Evolutionary conservation across 768 basidiomycete species (phyloP), one percentile per base, ranked within the genome.

Genomic region (Boletus edulis): DNA sequence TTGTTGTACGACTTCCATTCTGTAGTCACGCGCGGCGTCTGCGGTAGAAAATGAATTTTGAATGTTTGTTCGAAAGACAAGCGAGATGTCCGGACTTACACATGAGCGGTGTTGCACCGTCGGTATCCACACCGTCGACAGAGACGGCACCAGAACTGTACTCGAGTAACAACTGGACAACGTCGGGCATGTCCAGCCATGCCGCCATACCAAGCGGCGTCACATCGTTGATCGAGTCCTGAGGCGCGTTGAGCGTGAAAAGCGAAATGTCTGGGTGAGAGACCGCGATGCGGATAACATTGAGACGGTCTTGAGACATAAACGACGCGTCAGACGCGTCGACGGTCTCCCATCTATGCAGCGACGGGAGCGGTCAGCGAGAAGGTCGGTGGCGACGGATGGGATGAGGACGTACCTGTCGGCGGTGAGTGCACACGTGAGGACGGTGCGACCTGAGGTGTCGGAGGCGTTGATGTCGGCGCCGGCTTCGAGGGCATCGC

Each of bases 101-200:
- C 89, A 92, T 92, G 56, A 92, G 75, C 7, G 89, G 83, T 27
- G 89, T 92, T 22, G 86, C 89, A 8, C 87, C 87, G 63, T 86
- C 82, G 22, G 80, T 72, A 63, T 92, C 89, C 75, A 83, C 81
- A 32, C 84, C 87, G 59, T 91, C 85, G 4, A 90, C 87, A 8
- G 84, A 79, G 22, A 91, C 81, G 22, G 80, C 67, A 41, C 83
- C 84, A 3, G 74, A 69, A 60, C 85, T 85, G 29, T 75, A 78
- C 44, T 87, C 82, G 24, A 91, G 77, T n/a, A 91, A 72, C 40
- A 83, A 62, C 52, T 75, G 75, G n/a, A 91, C 86, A 24, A 75
- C 78, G 15, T 79, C 71, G 12, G 81, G 79, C 68, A 81, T 73
- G 61, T 89, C 84, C 18, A 91, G 76, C 87, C 88, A 91, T 1